Evolutionary conservation across 2,329 filamentous ascomycete species (phyloP), one percentile per base, ranked within the genome.

Genomic region (Fusarium staphyleae): DNA sequence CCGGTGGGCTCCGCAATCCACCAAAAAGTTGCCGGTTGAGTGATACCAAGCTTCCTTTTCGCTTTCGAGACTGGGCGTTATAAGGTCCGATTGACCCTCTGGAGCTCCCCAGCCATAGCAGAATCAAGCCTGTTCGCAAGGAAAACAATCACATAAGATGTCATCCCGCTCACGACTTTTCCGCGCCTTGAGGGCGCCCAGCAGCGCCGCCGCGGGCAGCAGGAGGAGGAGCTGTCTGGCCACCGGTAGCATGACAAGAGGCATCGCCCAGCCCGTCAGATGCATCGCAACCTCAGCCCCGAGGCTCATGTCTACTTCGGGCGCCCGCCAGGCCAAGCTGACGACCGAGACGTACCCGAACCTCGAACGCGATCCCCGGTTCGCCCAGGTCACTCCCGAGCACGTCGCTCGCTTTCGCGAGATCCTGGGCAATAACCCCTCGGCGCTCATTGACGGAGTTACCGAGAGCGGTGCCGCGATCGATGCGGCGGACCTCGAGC

Each of bases 301-400:
- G 26, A 66, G 65, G 24, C 62, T 66, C 30, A 42, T 75, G 26
- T 52, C 60, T n/a, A 57, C 61, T 12, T 65, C 67, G 42, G 44
- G 55, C 13, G 54, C 52, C 48, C 61, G 41, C 52, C 57, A 46
- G 48, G 55, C 58, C 70, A 90, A 89, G 73, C 90, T 89, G 77
- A 99, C 95, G 13, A 86, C 90, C 47, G 90, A 96, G 65, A 89
- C 87, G 47, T 95, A 96, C 69, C 93, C 95, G 8, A 81, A 89
- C 54, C 79, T 99, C 68, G 85, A 93, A 77, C 85, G 95, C 63
- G 86, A 97, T 69, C 73, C 84, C 12, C 87, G 86, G 22, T 99
- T 95, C 73, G 78, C 86, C 24, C 74, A 86, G 70, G 76, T 99
- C 65, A 91, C 87, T 3, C 73, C 80, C 36, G 88, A 93, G 32